Percentiles rank a stretch among this genome's conserved stretches.
Conservation (phyloP, 257 asterid genomes). For the Solanum paucissectum region DNA sequence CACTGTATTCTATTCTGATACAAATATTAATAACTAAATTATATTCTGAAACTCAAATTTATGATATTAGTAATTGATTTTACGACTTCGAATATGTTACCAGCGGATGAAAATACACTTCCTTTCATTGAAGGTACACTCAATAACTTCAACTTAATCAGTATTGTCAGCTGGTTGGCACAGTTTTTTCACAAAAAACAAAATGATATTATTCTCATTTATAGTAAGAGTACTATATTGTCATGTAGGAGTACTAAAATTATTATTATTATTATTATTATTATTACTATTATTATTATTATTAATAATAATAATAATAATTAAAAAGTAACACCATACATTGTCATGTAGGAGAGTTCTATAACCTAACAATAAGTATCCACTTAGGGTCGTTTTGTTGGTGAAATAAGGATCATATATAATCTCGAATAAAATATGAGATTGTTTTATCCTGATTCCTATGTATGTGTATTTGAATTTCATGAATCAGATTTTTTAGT, state of each 20-base stretch:
- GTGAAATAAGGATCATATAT: no score
- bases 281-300: no score
- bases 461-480: neutral
- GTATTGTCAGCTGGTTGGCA: neutral
- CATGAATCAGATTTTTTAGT: neutral
- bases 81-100: neutral
- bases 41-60: neutral
- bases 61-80: neutral
- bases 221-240: neutral
- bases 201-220: neutral
- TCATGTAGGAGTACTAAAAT: no score
- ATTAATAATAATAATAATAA: no score
- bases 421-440: no score
- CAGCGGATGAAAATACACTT: neutral
- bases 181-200: neutral
- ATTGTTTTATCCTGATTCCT: no score
- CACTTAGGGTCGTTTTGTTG: neutral
- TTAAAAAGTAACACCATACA: no score
- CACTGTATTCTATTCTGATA: no score
- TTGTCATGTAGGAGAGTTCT: neutral
- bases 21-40: no score
- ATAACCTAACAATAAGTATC: no score
- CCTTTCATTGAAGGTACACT: neutral
- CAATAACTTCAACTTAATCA: neutral
- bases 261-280: no score